phyloP scores from a whole-genome alignment of 2,329 filamentous ascomycete species.

The Chaetomium globosum region DNA sequence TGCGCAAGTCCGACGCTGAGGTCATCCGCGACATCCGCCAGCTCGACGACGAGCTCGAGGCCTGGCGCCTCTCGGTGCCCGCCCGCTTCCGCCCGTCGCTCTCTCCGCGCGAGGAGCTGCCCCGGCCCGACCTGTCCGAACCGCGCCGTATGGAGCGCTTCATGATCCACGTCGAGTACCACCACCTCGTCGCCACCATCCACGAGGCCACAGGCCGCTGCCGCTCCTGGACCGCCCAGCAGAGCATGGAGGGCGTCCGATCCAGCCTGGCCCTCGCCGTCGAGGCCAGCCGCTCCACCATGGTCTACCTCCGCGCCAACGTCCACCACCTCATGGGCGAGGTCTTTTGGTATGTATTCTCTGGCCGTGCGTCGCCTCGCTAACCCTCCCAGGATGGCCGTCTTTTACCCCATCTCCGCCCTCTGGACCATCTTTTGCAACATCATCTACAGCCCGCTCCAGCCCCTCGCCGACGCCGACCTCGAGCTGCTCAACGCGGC shows the following conservation, averaged over 20 bases:
- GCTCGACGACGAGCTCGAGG: slow-evolving; percentile 59
- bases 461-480: slow-evolving; percentile 49
- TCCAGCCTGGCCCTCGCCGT: slow-evolving; percentile 58
- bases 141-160: slow-evolving; percentile 47
- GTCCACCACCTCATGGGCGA: slow-evolving; percentile 49
- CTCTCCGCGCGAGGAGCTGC: slow-evolving; percentile 41
- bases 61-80: slow-evolving; percentile 56
- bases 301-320: slow-evolving; percentile 52
- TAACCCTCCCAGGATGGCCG: slow-evolving; percentile 49
- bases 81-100: slow-evolving; percentile 51
- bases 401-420: slow-evolving; percentile 61
- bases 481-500: slow-evolving; percentile 50
- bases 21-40: slow-evolving; percentile 58
- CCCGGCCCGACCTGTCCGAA: slow-evolving; percentile 10
- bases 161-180: slow-evolving; percentile 58
- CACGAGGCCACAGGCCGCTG: slow-evolving; percentile 59
- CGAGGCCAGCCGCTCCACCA: slow-evolving; percentile 58
- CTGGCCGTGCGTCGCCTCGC: not conserved
- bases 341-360: slow-evolving; percentile 50
- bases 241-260: slow-evolving; percentile 50
- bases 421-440: slow-evolving; percentile 59
- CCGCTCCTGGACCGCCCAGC: slow-evolving; percentile 43
- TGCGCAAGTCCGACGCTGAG: slow-evolving; percentile 57
- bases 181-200: slow-evolving; percentile 58
- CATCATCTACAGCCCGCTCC: slow-evolving; percentile 52